Evolutionary conservation across 2,329 filamentous ascomycete species (phyloP).

Genomic region (Trichoderma brevicompactum): DNA sequence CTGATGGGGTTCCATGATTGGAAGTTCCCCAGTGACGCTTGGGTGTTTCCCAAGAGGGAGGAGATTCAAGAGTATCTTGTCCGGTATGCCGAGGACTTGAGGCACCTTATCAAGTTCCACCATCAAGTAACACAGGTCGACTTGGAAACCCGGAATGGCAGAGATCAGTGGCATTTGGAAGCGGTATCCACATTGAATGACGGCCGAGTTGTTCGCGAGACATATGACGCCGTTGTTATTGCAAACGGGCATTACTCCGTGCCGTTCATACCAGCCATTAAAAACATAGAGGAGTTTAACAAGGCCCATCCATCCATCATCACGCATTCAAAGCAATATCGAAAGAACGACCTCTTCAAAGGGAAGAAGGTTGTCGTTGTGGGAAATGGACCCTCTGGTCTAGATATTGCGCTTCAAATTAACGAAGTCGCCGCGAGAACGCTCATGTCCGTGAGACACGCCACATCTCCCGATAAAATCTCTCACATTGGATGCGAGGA

Average conservation of each 20-base stretch:
- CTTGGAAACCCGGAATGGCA: conserved; percentile 36
- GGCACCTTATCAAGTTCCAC: conserved; percentile 69
- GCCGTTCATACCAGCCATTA: conserved; percentile 67
- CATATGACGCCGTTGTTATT: conserved; percentile 76
- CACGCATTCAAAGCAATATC: conserved; percentile 80
- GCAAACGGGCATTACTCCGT: conserved; percentile 77
- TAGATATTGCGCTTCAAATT: conserved; percentile 83
- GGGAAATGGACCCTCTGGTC: conserved; percentile 81
- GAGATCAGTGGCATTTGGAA: conserved; percentile 65
- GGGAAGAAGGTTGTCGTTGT: conserved; percentile 80
- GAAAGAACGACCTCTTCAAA: conserved; percentile 64
- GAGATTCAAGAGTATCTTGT: conserved; percentile 75
- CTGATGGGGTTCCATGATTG: conserved; percentile 82
- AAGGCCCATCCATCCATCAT: conserved; percentile 62
- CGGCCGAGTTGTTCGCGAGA: conserved; percentile 43
- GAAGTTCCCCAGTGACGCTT: conserved; percentile 64
- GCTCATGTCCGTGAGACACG: conserved; percentile 65
- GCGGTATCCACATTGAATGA: conserved; percentile 55
- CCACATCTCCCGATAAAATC: conserved; percentile 51
- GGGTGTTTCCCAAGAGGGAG: conserved; percentile 75
- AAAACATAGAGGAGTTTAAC: conserved; percentile 64
- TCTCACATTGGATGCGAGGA: conserved; percentile 54
- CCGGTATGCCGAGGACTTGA: conserved; percentile 70
- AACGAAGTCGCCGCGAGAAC: conserved; percentile 64
- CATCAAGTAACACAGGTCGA: conserved; percentile 69